Percentiles rank a stretch among this genome's conserved stretches.
phyloP scores from a whole-genome alignment of 2,329 filamentous ascomycete species.

The Rhynchosporium agropyri region DNA sequence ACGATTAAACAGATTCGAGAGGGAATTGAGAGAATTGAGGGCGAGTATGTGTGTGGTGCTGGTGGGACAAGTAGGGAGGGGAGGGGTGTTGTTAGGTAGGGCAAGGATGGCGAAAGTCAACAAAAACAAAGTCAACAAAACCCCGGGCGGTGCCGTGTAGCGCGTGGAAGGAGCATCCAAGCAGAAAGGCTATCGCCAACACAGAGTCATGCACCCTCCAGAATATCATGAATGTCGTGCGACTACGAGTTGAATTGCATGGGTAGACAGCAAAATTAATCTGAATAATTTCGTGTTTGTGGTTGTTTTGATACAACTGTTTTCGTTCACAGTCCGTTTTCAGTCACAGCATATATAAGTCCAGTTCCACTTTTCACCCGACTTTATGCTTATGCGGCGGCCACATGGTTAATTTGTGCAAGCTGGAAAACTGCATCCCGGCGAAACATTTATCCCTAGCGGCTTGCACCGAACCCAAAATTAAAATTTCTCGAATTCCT shows the following conservation, averaged over 20 bases:
- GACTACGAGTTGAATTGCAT: background rate
- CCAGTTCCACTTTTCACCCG: constrained; percentile 7
- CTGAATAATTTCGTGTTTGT: background rate
- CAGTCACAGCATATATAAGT: background rate
- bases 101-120: constrained; percentile 17
- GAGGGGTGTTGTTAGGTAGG: constrained; percentile 15
- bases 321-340: background rate
- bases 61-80: constrained; percentile 8
- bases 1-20: constrained; percentile 20
- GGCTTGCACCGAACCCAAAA: constrained; percentile 20
- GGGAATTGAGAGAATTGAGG: constrained; percentile 13
- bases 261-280: background rate
- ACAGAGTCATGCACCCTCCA: constrained; percentile 1
- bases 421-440: constrained; percentile 2
- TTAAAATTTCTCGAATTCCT: constrained; percentile 25
- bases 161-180: constrained; percentile 19
- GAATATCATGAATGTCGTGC: background rate
- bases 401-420: background rate
- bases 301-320: constrained; percentile 1
- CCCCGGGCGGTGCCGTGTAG: constrained; percentile 8
- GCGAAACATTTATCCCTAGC: constrained; percentile 23
- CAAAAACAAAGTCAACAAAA: constrained; percentile 19
- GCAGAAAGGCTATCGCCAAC: background rate
- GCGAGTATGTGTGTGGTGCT: constrained; percentile 7
- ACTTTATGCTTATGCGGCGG: constrained; percentile 11